phyloP scores from a whole-genome alignment of 148 eudicot species.

The Nepenthes gracilis region DNA sequence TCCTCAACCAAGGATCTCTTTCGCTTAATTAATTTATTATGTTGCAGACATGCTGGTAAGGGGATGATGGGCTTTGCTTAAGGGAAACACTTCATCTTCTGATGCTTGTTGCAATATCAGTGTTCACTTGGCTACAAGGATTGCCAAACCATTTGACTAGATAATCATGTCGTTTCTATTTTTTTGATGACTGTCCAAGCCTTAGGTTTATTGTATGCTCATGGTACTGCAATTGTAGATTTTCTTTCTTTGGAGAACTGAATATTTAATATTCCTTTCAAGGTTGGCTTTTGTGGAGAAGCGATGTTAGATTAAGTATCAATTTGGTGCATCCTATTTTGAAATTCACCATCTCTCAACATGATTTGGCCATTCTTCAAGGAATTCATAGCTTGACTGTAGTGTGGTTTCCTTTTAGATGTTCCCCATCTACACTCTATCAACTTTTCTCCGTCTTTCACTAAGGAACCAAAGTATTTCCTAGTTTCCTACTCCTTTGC shows the following conservation, averaged over 20 bases:
- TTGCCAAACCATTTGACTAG: constrained; percentile 28
- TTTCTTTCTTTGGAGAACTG: neutral
- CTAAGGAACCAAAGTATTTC: too few species aligned
- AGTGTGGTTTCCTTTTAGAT: too few species aligned
- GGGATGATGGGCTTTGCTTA: constrained; percentile 43
- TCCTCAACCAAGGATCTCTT: constrained; percentile 26
- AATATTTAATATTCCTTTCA: too few species aligned
- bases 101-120: constrained; percentile 42
- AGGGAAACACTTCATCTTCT: constrained; percentile 48
- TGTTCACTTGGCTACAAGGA: constrained; percentile 36
- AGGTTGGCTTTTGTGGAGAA: too few species aligned
- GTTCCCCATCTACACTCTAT: too few species aligned
- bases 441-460: too few species aligned
- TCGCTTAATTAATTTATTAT: constrained; percentile 51
- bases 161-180: constrained; percentile 6
- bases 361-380: too few species aligned
- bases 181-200: constrained; percentile 9
- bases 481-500: too few species aligned
- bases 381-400: too few species aligned
- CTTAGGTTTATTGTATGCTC: constrained; percentile 7
- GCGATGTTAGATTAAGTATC: too few species aligned
- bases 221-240: neutral
- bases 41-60: constrained; percentile 76
- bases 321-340: too few species aligned
- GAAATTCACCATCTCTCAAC: too few species aligned